A percentile compares a stretch with the other conserved stretches of the same genome.
Evolutionary conservation across 139 green algal species (phyloP).

Genomic region (Chlorella sp.): DNA sequence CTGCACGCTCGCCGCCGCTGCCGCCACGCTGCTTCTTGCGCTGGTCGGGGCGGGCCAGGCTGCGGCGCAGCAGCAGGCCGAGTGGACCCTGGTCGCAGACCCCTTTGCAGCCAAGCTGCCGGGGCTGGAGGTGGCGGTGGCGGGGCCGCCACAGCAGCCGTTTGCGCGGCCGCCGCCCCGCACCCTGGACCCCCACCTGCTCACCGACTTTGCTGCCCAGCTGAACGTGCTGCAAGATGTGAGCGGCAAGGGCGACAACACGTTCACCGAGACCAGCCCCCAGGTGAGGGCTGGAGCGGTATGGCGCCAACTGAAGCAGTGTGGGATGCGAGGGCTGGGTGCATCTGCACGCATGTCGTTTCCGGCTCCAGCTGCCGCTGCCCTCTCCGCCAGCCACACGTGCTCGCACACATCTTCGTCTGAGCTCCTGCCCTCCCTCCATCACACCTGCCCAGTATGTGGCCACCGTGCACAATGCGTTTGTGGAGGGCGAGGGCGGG

Average conservation of each 20-base stretch:
- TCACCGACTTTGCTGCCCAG: slow-evolving; percentile 36
- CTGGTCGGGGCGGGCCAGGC: not conserved
- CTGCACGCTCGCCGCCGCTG: not conserved
- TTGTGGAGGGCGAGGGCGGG: slow-evolving; percentile 48
- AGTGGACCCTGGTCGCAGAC: not conserved
- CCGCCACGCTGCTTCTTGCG: not conserved
- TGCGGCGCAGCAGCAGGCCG: slow-evolving; percentile 15
- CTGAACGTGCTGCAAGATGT: slow-evolving; percentile 53
- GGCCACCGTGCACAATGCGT: slow-evolving; percentile 36
- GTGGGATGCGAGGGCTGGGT: not conserved
- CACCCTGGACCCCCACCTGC: slow-evolving; percentile 39
- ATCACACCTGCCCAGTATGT: slow-evolving; percentile 32
- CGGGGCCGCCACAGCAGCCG: not conserved
- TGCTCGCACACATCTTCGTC: too few relatives aligned
- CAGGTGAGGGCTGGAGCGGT: not conserved
- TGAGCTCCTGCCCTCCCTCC: not conserved
- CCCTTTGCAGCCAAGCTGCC: not conserved
- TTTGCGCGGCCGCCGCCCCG: slow-evolving; percentile 25
- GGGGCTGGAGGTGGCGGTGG: not conserved
- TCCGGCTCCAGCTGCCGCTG: too few relatives aligned
- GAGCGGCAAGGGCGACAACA: not conserved
- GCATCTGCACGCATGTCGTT: not conserved
- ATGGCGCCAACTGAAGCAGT: too few relatives aligned
- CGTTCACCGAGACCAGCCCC: slow-evolving; percentile 10
- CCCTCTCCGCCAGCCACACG: too few relatives aligned